These are phyloP conservation scores for Tillandsia leiboldiana DNA, from an alignment of 176 grass and related monocot genomes.

Conservation along the genomic window DNA sequence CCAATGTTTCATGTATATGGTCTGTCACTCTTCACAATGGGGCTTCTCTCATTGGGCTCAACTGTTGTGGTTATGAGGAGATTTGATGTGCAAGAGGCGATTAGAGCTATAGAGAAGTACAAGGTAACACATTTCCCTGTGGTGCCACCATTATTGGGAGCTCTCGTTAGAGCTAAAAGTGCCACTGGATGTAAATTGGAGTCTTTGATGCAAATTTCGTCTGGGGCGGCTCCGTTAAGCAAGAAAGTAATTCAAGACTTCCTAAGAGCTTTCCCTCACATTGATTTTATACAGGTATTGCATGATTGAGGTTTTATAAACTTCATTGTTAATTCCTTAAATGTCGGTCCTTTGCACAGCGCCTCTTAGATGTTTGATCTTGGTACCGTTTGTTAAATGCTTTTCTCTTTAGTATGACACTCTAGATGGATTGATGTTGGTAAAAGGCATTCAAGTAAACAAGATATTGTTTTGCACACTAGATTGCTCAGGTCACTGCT, in stretches of 20 bases:
- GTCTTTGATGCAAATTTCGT: slow-evolving; percentile 51
- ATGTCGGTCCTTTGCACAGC: background rate
- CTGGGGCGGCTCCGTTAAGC: slow-evolving; percentile 50
- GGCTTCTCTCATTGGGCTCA: slow-evolving; percentile 65
- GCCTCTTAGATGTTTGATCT: background rate
- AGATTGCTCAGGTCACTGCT: background rate
- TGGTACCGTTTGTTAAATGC: background rate
- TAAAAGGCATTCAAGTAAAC: too few relatives aligned
- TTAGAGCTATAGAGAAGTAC: slow-evolving; percentile 34
- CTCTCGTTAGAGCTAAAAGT: slow-evolving; percentile 24
- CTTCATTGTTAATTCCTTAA: background rate
- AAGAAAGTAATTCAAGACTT: slow-evolving; percentile 39
- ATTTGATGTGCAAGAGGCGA: slow-evolving; percentile 35
- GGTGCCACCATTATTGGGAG: slow-evolving; percentile 54
- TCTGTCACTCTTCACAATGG: slow-evolving; percentile 66
- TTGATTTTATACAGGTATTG: slow-evolving; percentile 76
- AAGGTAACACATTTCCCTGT: slow-evolving; percentile 60
- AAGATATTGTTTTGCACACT: background rate
- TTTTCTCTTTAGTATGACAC: background rate
- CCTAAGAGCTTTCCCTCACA: slow-evolving; percentile 42
- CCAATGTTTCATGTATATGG: slow-evolving; percentile 97
- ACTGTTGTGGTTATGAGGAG: slow-evolving; percentile 66
- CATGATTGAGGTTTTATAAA: background rate
- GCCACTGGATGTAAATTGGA: slow-evolving; percentile 18
- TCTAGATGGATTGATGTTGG: too few relatives aligned